A percentile compares a stretch with the other conserved stretches of the same genome.
Evolutionary conservation across 129 eudicot genomes (phyloP).

Genomic region (Daucus carota): DNA sequence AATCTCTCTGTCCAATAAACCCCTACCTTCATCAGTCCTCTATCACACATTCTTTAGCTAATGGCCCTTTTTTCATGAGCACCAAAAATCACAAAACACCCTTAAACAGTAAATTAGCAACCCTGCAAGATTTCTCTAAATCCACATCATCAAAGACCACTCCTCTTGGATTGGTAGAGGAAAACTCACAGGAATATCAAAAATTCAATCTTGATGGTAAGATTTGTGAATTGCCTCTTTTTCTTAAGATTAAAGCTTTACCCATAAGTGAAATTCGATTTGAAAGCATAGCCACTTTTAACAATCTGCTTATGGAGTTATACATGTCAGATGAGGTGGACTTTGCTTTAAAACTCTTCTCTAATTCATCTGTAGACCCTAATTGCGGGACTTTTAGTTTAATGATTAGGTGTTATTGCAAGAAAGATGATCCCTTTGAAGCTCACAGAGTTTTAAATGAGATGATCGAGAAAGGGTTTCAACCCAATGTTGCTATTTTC

Average conservation of each 20-base stretch:
- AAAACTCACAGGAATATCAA: background rate
- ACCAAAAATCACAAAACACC: constrained; percentile 9
- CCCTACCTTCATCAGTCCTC: constrained; percentile 15
- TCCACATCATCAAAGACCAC: background rate
- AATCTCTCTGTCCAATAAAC: constrained; percentile 15
- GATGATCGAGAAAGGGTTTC: constrained; percentile 42
- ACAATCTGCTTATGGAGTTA: constrained; percentile 31
- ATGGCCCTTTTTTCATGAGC: background rate
- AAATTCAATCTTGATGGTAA: background rate
- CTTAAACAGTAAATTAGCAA: background rate
- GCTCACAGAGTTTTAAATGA: constrained; percentile 33
- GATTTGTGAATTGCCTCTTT: constrained; percentile 10
- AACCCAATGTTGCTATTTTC: constrained; percentile 53
- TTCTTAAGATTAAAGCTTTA: constrained; percentile 17
- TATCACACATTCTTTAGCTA: background rate
- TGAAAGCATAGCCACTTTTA: constrained; percentile 33
- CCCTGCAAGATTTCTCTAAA: background rate
- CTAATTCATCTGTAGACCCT: constrained; percentile 30
- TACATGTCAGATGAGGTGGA: constrained; percentile 35
- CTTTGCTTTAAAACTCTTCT: constrained; percentile 38
- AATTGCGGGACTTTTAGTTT: constrained; percentile 39
- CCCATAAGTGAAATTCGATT: constrained; percentile 12
- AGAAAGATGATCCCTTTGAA: constrained; percentile 44
- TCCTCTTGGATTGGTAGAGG: background rate
- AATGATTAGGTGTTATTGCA: constrained; percentile 47